phyloP scores from a whole-genome alignment of 202 grass and related monocot species.

The Panicum hallii region DNA sequence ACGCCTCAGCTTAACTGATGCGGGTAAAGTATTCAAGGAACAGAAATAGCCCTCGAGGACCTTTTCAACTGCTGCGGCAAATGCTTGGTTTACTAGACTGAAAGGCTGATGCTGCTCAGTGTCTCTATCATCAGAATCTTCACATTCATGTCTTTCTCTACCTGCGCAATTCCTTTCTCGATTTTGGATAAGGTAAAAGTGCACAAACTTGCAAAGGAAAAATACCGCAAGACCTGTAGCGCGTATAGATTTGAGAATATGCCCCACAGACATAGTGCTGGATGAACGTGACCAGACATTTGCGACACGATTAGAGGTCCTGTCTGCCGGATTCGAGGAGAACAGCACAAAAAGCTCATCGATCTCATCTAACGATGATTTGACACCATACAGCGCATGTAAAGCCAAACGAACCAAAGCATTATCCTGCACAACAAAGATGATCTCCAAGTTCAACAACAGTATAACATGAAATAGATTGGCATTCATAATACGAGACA shows the following conservation, averaged over 20 bases:
- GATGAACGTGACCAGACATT: conserved; percentile 82
- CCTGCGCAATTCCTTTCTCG: conserved; percentile 40
- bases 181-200: conserved; percentile 72
- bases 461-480: conserved; percentile 22
- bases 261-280: conserved; percentile 67
- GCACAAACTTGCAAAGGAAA: conserved; percentile 84
- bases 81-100: conserved; percentile 91
- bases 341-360: conserved; percentile 69
- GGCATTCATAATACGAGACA: not conserved
- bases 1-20: conserved; percentile 75
- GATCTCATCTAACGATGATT: conserved; percentile 79
- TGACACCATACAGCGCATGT: conserved; percentile 78
- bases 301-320: conserved; percentile 64
- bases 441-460: conserved; percentile 22
- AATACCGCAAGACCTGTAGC: conserved; percentile 70
- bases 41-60: conserved; percentile 90
- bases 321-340: conserved; percentile 76
- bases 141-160: conserved; percentile 32
- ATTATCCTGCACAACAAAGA: conserved; percentile 69
- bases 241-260: conserved; percentile 77
- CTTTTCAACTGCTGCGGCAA: conserved; percentile 79
- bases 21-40: conserved; percentile 81
- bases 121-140: conserved; percentile 47
- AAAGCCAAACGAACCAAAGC: conserved; percentile 76
- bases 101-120: conserved; percentile 48